A percentile compares a stretch with the other conserved stretches of the same genome.
phyloP scores from a whole-genome alignment of 148 eudicot genomes.

The Vaccinium darrowii region DNA sequence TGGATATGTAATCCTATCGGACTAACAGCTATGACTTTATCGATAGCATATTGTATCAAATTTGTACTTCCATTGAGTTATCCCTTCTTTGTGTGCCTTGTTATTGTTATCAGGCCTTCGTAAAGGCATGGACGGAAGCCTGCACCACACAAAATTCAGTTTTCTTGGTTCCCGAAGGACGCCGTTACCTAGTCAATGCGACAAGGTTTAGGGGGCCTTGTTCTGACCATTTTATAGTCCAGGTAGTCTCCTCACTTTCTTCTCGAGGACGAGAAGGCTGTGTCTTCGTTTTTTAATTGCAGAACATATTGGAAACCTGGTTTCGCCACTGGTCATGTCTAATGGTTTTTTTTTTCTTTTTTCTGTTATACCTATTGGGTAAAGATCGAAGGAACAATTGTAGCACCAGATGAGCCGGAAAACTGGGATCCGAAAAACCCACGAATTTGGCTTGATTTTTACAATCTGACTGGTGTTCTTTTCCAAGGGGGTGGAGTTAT shows the following conservation, averaged over 20 bases:
- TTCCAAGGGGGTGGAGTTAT: conserved; percentile 89
- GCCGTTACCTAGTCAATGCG: not conserved
- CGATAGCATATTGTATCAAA: not conserved
- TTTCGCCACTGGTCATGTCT: conserved; percentile 9
- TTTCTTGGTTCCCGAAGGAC: not conserved
- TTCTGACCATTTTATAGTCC: conserved; percentile 22
- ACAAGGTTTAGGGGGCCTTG: not conserved
- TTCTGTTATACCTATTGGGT: not conserved
- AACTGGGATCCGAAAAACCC: conserved; percentile 74
- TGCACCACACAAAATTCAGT: not conserved
- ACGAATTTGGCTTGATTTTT: conserved; percentile 71
- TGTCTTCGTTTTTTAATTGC: not conserved
- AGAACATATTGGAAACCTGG: not conserved
- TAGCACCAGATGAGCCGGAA: conserved; percentile 84
- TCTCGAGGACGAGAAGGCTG: not conserved
- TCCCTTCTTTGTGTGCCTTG: not conserved
- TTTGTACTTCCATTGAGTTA: not conserved
- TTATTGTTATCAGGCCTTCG: not conserved
- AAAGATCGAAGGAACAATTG: conserved; percentile 87
- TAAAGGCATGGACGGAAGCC: not conserved
- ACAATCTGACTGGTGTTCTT: conserved; percentile 56
- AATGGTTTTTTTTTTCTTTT: not conserved
- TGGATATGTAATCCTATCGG: not conserved
- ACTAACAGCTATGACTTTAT: not conserved
- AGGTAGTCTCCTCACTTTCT: conserved; percentile 39